Percentiles rank a stretch among this genome's conserved stretches.
phyloP scores from a whole-genome alignment of 2,329 filamentous ascomycete genomes.

The Epichloe elymi region DNA sequence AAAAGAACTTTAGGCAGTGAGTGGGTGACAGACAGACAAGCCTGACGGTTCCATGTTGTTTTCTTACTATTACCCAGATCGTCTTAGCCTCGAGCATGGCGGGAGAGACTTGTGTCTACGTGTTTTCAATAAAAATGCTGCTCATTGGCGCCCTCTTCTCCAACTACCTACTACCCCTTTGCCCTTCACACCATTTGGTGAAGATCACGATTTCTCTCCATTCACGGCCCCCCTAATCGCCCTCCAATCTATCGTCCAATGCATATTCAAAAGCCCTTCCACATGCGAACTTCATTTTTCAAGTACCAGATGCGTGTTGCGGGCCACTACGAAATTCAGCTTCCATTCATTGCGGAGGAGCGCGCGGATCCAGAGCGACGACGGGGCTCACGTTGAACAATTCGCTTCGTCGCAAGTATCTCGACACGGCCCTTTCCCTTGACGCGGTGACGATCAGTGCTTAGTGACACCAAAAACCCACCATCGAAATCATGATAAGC shows the following conservation, averaged over 20 bases:
- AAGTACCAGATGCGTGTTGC: slow-evolving; percentile 45
- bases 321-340: slow-evolving; percentile 34
- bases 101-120: neutral
- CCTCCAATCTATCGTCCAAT: slow-evolving; percentile 28
- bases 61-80: too few relatives aligned
- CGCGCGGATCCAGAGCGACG: slow-evolving; percentile 47
- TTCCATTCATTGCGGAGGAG: slow-evolving; percentile 35
- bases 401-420: neutral
- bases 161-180: neutral
- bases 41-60: neutral
- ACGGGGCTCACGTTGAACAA: slow-evolving; percentile 35
- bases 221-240: slow-evolving; percentile 6
- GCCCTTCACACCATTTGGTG: slow-evolving; percentile 8
- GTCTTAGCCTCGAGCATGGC: neutral
- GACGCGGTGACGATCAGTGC: neutral
- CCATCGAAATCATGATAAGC: slow-evolving; percentile 28
- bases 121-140: neutral
- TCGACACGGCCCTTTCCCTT: slow-evolving; percentile 6
- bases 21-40: neutral
- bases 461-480: neutral
- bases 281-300: slow-evolving; percentile 35
- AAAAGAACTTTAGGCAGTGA: neutral
- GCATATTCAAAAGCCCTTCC: slow-evolving; percentile 37
- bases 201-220: slow-evolving; percentile 3
- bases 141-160: neutral